phyloP scores from a whole-genome alignment of 1,284 basidiomycete genomes.

The Ceratobasidium sp. region DNA sequence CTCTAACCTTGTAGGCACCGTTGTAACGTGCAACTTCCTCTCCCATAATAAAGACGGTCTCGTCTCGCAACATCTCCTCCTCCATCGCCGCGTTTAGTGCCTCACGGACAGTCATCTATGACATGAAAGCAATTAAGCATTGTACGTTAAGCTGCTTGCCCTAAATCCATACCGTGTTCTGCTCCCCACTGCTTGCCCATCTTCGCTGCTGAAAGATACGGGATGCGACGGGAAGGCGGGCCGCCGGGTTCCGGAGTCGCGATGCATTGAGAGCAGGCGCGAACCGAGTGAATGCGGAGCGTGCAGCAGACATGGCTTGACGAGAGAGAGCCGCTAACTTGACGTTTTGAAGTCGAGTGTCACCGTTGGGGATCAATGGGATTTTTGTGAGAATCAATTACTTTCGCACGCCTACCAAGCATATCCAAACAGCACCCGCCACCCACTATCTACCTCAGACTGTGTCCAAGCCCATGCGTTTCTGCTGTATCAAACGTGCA shows the following conservation, averaged over 20 bases:
- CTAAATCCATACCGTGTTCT: constrained; percentile 36
- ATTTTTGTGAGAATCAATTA: constrained; percentile 28
- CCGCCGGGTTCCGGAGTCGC: constrained; percentile 50
- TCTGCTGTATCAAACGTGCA: too few species aligned
- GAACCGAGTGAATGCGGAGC: constrained; percentile 68
- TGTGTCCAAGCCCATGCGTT: too few species aligned
- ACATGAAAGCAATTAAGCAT: neutral
- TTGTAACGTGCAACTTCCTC: constrained; percentile 99
- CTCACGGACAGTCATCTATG: constrained; percentile 96
- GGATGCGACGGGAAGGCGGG: constrained; percentile 62
- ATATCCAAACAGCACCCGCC: constrained; percentile 12
- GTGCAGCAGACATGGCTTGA: constrained; percentile 58
- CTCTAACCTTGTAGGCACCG: constrained; percentile 94
- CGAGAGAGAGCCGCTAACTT: constrained; percentile 16
- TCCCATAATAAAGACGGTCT: constrained; percentile 93
- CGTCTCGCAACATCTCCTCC: constrained; percentile 98
- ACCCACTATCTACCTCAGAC: neutral
- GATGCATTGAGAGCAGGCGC: constrained; percentile 60
- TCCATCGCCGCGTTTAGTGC: constrained; percentile 99
- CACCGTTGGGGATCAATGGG: constrained; percentile 32
- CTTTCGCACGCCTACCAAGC: constrained; percentile 34
- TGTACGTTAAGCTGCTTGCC: neutral
- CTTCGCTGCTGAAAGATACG: constrained; percentile 50
- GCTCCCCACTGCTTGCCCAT: constrained; percentile 43
- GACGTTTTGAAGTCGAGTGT: constrained; percentile 18